Percentiles rank a stretch among this genome's conserved stretches.
These are phyloP conservation scores for Capsicum chinense DNA, from an alignment of 257 asterid species.

Conservation along the genomic window DNA sequence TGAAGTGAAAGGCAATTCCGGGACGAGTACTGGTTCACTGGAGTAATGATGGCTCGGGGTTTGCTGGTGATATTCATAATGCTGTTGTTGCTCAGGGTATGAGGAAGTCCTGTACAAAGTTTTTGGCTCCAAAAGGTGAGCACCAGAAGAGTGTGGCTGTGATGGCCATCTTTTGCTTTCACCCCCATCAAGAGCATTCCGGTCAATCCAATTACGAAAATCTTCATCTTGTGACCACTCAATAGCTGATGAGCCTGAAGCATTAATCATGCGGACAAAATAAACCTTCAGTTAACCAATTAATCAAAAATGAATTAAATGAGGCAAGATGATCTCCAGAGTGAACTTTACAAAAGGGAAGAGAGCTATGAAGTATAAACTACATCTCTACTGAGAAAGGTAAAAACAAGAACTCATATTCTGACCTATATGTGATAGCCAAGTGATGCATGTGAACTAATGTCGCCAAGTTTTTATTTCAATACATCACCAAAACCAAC, in stretches of 20 bases:
- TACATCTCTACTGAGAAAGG: slow-evolving; percentile 11
- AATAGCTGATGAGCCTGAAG: slow-evolving; percentile 82
- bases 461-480: background rate
- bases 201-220: slow-evolving; percentile 60
- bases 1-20: slow-evolving; percentile 72
- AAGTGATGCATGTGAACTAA: background rate
- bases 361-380: background rate
- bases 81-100: slow-evolving; percentile 82
- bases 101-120: slow-evolving; percentile 80
- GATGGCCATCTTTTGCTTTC: slow-evolving; percentile 69
- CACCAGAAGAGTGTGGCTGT: slow-evolving; percentile 58
- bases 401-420: slow-evolving; percentile 6
- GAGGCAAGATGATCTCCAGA: background rate
- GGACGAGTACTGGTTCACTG: slow-evolving; percentile 70
- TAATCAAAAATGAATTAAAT: background rate
- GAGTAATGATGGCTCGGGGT: slow-evolving; percentile 59
- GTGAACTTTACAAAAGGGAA: slow-evolving; percentile 5
- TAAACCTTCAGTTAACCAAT: slow-evolving; percentile 11
- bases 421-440: background rate
- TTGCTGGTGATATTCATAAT: slow-evolving; percentile 55
- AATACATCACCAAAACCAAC: background rate
- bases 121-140: slow-evolving; percentile 51
- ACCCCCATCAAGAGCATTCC: slow-evolving; percentile 48
- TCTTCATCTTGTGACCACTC: slow-evolving; percentile 75
- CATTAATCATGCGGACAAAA: background rate